Evolutionary conservation across 257 asterid species (phyloP).

Genomic region (Petrea volubilis): DNA sequence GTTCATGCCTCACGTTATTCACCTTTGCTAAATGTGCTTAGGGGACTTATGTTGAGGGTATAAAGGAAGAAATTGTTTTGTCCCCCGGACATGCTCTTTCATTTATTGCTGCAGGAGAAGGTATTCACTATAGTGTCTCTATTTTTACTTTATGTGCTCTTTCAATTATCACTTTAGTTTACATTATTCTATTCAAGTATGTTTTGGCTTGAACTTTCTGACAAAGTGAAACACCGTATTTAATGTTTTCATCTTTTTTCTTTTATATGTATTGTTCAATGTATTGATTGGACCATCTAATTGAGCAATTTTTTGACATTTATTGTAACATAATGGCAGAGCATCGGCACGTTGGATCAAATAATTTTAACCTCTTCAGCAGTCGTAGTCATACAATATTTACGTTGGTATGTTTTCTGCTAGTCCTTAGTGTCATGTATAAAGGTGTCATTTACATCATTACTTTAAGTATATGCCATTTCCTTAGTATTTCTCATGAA

Average conservation of each 20-base stretch:
- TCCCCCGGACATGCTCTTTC: conserved; percentile 99
- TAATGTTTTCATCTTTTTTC: neutral
- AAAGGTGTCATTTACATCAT: neutral
- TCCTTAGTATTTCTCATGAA: neutral
- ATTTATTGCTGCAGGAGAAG: conserved; percentile 99
- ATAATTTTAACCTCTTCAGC: conserved; percentile 95
- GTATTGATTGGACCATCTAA: neutral
- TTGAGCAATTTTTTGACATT: conserved; percentile 21
- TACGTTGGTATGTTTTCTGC: conserved; percentile 69
- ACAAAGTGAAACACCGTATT: neutral
- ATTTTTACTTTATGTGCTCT: neutral
- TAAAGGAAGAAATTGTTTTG: conserved; percentile 96
- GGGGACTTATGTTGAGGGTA: conserved; percentile 99
- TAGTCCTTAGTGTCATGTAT: conserved; percentile 15
- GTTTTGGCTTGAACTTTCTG: neutral
- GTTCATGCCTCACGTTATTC: conserved; percentile 20
- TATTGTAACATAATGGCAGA: conserved; percentile 60
- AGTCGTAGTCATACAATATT: conserved; percentile 99
- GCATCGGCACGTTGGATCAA: conserved; percentile 99
- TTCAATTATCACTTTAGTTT: neutral
- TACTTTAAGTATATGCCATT: conserved; percentile 1
- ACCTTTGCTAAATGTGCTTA: conserved; percentile 34
- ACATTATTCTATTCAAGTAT: neutral
- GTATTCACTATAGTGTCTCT: conserved; percentile 36
- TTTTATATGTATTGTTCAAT: neutral